Evolutionary conservation across 768 basidiomycete genomes (phyloP).

Genomic region (Psilocybe cyanescens): DNA sequence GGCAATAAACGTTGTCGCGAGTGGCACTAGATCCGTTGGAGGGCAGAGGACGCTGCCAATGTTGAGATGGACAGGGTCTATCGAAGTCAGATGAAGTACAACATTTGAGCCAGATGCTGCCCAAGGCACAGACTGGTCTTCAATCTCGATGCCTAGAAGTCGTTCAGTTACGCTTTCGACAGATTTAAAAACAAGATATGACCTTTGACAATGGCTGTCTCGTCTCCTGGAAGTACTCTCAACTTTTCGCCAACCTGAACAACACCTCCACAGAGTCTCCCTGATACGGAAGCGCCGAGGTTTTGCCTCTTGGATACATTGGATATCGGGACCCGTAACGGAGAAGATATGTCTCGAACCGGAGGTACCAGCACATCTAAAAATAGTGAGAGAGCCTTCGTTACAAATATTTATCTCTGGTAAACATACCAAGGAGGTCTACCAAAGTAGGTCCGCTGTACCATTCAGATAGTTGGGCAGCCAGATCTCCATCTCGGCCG

Average conservation of each 20-base stretch:
- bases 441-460: slow-evolving; percentile 87
- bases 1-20: slow-evolving; percentile 79
- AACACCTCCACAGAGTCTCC: slow-evolving; percentile 84
- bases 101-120: slow-evolving; percentile 90
- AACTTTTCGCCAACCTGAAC: slow-evolving; percentile 91
- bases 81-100: slow-evolving; percentile 79
- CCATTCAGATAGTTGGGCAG: slow-evolving; percentile 63
- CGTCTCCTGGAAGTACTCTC: slow-evolving; percentile 90
- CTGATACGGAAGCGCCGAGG: slow-evolving; percentile 77
- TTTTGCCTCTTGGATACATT: slow-evolving; percentile 94
- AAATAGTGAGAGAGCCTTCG: background rate
- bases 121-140: slow-evolving; percentile 80
- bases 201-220: slow-evolving; percentile 81
- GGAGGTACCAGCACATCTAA: slow-evolving; percentile 81
- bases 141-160: slow-evolving; percentile 78
- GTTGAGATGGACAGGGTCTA: slow-evolving; percentile 85
- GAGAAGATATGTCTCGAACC: slow-evolving; percentile 69
- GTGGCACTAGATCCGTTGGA: slow-evolving; percentile 67
- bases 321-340: slow-evolving; percentile 87
- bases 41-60: slow-evolving; percentile 93
- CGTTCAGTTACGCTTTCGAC: background rate
- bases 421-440: slow-evolving; percentile 71
- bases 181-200: slow-evolving; percentile 16
- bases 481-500: slow-evolving; percentile 48
- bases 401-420: background rate